These are phyloP conservation scores for Phytophthora ramorum DNA, from an alignment of 352 stramenopile species.

Conservation along the genomic window DNA sequence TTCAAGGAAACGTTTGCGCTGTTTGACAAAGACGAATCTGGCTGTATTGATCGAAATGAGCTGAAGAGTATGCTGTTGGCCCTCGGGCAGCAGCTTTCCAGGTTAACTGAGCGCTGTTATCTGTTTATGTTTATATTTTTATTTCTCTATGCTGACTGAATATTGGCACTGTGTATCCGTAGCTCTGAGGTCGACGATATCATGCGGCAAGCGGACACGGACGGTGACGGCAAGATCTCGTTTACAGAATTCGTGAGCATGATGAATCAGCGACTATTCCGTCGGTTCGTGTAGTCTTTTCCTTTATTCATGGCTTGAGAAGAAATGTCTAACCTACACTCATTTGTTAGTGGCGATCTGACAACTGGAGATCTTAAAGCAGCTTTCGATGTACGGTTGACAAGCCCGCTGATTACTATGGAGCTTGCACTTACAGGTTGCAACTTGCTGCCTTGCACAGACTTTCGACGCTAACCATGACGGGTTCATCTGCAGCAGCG, in stretches of 20 bases:
- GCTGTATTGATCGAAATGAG: constrained; percentile 70
- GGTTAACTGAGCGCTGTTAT: constrained; percentile 27
- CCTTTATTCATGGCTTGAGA: background rate
- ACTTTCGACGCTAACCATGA: constrained; percentile 78
- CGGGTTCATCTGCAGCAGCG: constrained; percentile 70
- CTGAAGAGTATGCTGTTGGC: constrained; percentile 57
- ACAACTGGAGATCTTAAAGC: constrained; percentile 63
- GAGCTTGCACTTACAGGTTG: constrained; percentile 2
- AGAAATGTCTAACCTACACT: background rate
- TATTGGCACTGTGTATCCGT: background rate
- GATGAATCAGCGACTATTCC: constrained; percentile 79
- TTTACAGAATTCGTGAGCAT: constrained; percentile 82
- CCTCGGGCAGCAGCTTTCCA: constrained; percentile 62
- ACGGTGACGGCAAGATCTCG: constrained; percentile 79
- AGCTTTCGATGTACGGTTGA: constrained; percentile 58
- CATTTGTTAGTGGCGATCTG: constrained; percentile 49
- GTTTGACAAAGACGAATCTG: constrained; percentile 82
- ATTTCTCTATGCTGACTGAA: background rate
- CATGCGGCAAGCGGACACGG: constrained; percentile 70
- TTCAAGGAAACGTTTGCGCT: constrained; percentile 80
- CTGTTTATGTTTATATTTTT: background rate
- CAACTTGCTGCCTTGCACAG: constrained; percentile 21
- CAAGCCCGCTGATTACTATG: background rate
- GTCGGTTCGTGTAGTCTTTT: constrained; percentile 35
- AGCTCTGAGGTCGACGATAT: constrained; percentile 73